Evolutionary conservation across 2,329 filamentous ascomycete species (phyloP).

Genomic region (Verticillium longisporum): DNA sequence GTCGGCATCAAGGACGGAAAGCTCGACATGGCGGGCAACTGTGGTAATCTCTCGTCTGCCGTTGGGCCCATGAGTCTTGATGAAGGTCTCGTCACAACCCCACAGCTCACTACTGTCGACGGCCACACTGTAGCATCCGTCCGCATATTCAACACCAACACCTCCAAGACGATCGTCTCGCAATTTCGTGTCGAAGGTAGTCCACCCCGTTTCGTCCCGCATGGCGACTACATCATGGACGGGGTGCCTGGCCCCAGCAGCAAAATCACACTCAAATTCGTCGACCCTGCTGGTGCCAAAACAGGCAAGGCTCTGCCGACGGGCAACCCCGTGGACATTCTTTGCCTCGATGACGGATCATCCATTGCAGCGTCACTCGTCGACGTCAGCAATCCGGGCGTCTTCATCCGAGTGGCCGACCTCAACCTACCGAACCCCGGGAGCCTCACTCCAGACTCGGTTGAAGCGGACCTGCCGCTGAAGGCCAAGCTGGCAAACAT

Average conservation of each 20-base stretch:
- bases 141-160: constrained; percentile 58
- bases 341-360: constrained; percentile 19
- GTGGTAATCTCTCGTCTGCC: constrained; percentile 55
- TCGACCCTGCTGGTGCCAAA: constrained; percentile 30
- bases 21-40: constrained; percentile 54
- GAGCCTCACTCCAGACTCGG: constrained; percentile 15
- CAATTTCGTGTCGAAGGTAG: constrained; percentile 24
- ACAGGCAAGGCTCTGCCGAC: constrained; percentile 33
- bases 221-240: constrained; percentile 29
- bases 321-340: constrained; percentile 23
- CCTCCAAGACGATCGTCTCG: constrained; percentile 37
- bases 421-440: constrained; percentile 16
- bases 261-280: constrained; percentile 28
- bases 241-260: constrained; percentile 30
- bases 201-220: constrained; percentile 17
- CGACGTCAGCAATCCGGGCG: constrained; percentile 34
- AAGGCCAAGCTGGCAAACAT: constrained; percentile 26
- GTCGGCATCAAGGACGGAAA: constrained; percentile 47
- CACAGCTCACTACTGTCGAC: constrained; percentile 2
- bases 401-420: constrained; percentile 27
- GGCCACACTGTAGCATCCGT: constrained; percentile 10
- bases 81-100: constrained; percentile 28
- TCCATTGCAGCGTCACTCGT: constrained; percentile 27
- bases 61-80: constrained; percentile 55
- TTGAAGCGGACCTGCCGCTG: constrained; percentile 23